phyloP scores from a whole-genome alignment of 73 alveolate genomes.

The Paramecium sexaurelia region DNA sequence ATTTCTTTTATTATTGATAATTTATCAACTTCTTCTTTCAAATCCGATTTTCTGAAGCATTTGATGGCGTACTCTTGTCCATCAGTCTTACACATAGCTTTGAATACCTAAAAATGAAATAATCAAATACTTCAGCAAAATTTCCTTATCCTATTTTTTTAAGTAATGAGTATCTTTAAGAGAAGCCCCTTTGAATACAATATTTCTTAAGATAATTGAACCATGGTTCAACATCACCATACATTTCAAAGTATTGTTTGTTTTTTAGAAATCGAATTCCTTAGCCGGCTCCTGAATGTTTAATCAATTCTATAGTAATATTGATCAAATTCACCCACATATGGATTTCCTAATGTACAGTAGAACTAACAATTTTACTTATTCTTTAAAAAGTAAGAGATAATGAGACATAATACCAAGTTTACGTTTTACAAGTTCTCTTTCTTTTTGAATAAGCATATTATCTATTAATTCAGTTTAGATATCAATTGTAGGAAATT shows the following conservation, averaged over 20 bases:
- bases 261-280: not conserved
- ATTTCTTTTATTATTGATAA: constrained; percentile 21
- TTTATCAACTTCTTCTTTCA: constrained; percentile 19
- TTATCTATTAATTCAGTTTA: not conserved
- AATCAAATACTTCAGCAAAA: constrained; percentile 56
- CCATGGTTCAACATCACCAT: constrained; percentile 41
- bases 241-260: not conserved
- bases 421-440: not conserved
- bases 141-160: constrained; percentile 65
- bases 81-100: not conserved
- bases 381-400: not conserved
- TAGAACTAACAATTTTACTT: not conserved
- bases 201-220: not conserved
- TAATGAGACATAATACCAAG: not conserved
- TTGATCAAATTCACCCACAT: constrained; percentile 21
- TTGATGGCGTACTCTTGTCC: not conserved
- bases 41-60: not conserved
- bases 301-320: not conserved
- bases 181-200: constrained; percentile 31
- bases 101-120: not conserved
- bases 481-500: not conserved
- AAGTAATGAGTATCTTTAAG: constrained; percentile 41
- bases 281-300: not conserved
- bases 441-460: not conserved
- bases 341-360: not conserved